Conservation (phyloP, 1,139 yeast species). For the Pneumocystis carinii region DNA sequence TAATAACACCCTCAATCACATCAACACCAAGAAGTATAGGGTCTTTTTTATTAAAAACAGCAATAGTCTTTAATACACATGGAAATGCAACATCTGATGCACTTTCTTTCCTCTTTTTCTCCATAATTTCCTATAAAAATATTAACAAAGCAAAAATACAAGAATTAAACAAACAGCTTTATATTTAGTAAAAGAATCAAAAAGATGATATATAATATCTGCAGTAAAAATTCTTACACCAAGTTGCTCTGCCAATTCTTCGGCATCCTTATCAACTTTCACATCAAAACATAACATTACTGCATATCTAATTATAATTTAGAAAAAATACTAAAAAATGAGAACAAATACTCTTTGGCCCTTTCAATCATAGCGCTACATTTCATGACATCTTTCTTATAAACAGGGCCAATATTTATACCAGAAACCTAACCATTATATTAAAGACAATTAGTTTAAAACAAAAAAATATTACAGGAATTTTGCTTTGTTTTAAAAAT, state of each 20-base stretch:
- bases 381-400: slow-evolving; percentile 94
- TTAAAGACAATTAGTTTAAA: neutral
- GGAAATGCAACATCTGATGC: slow-evolving; percentile 87
- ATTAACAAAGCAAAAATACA: neutral
- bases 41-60: slow-evolving; percentile 94
- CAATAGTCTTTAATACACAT: slow-evolving; percentile 82
- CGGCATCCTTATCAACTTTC: slow-evolving; percentile 92
- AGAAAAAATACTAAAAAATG: neutral
- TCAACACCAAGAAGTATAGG: slow-evolving; percentile 99
- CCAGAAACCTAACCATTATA: slow-evolving; percentile 22
- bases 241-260: slow-evolving; percentile 89
- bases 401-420: slow-evolving; percentile 94
- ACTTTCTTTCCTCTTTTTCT: slow-evolving; percentile 79
- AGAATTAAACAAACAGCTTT: slow-evolving; percentile 29
- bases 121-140: slow-evolving; percentile 46
- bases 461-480: slow-evolving; percentile 67
- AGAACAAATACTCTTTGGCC: slow-evolving; percentile 54
- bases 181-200: slow-evolving; percentile 86
- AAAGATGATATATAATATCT: slow-evolving; percentile 88
- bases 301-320: slow-evolving; percentile 29
- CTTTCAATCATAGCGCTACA: slow-evolving; percentile 93
- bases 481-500: slow-evolving; percentile 95
- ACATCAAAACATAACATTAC: slow-evolving; percentile 98
- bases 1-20: slow-evolving; percentile 76
- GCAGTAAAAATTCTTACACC: slow-evolving; percentile 86